A percentile compares a stretch with the other conserved stretches of the same genome.
phyloP scores from a whole-genome alignment of 2,329 filamentous ascomycete species.

The Penicillium sp. region DNA sequence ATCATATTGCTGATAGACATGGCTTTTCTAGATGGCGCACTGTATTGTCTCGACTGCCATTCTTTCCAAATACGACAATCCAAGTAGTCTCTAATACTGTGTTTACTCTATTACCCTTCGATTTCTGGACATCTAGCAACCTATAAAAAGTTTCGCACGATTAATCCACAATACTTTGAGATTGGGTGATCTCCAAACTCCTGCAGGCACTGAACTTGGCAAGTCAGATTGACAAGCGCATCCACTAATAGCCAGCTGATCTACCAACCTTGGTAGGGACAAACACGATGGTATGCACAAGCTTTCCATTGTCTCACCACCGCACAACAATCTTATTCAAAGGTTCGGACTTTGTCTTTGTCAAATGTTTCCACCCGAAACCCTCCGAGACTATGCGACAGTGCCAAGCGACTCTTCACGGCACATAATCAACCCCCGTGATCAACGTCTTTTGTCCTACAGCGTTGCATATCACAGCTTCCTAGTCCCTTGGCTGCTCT shows the following conservation, averaged over 20 bases:
- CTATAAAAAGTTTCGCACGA: no score
- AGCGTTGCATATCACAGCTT: constrained; percentile 8
- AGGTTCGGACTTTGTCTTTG: neutral
- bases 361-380: neutral
- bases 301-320: neutral
- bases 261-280: neutral
- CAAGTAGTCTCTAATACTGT: no score
- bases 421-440: constrained; percentile 2
- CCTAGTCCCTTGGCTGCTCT: constrained; percentile 16
- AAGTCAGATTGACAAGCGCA: neutral
- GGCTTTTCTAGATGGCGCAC: no score
- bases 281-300: neutral
- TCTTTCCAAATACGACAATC: no score
- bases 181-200: neutral
- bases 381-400: constrained; percentile 1
- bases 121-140: no score
- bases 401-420: neutral
- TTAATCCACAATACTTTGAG: no score
- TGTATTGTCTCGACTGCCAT: no score
- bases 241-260: neutral
- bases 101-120: no score
- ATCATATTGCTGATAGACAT: no score
- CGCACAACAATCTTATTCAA: neutral
- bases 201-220: constrained; percentile 18
- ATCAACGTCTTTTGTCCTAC: neutral